phyloP scores from a whole-genome alignment of 2,329 filamentous ascomycete species.

The Cladophialophora yegresii region DNA sequence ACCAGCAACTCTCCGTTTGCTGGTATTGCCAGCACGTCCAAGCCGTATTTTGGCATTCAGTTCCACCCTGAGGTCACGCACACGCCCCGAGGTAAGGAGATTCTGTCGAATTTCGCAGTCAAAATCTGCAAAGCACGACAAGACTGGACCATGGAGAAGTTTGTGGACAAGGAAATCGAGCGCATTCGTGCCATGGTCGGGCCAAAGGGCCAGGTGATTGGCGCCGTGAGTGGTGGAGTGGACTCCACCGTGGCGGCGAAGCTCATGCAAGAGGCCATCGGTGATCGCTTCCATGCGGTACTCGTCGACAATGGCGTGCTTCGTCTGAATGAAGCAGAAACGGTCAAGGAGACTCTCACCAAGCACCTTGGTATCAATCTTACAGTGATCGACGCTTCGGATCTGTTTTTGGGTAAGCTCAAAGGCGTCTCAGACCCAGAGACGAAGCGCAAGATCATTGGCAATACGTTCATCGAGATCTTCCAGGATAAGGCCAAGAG shows the following conservation, averaged over 20 bases:
- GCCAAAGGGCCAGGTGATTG: conserved; percentile 76
- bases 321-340: conserved; percentile 78
- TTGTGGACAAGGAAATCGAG: conserved; percentile 75
- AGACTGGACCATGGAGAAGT: conserved; percentile 85
- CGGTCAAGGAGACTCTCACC: conserved; percentile 77
- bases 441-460: conserved; percentile 88
- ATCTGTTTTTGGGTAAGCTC: conserved; percentile 75
- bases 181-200: conserved; percentile 83
- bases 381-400: conserved; percentile 76
- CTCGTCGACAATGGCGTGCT: conserved; percentile 85
- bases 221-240: conserved; percentile 79
- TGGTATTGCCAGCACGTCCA: conserved; percentile 61
- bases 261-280: conserved; percentile 84
- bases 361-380: conserved; percentile 86
- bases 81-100: conserved; percentile 66
- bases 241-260: conserved; percentile 85
- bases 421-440: conserved; percentile 78
- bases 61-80: conserved; percentile 86
- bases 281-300: conserved; percentile 79
- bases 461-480: conserved; percentile 75
- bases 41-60: conserved; percentile 77
- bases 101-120: conserved; percentile 82
- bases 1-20: conserved; percentile 78
- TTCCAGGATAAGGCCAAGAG: conserved; percentile 77
- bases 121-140: conserved; percentile 74